Evolutionary conservation across 2,329 filamentous ascomycete species (phyloP).

Genomic region (Aspergillus aculeatus): DNA sequence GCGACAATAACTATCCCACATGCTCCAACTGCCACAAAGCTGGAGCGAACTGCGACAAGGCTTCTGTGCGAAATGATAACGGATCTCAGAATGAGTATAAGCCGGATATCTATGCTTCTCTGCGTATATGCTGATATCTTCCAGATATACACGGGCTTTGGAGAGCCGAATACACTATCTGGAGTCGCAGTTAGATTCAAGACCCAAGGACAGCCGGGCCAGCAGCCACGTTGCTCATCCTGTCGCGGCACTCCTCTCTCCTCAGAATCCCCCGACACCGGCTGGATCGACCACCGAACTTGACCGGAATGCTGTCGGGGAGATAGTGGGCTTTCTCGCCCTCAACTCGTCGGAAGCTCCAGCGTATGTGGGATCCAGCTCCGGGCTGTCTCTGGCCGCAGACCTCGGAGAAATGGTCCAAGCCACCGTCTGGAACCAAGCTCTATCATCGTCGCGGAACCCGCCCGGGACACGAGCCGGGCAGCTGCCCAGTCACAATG

Average conservation of each 20-base stretch:
- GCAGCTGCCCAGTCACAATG: conserved; percentile 4
- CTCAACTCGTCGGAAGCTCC: conserved; percentile 47
- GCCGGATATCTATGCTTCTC: conserved; percentile 1
- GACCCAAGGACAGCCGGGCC: conserved; percentile 15
- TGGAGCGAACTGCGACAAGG: conserved; percentile 45
- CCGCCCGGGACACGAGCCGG: conserved; percentile 7
- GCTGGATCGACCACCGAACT: conserved; percentile 20
- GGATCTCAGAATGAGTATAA: conserved; percentile 36
- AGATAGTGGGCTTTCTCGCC: conserved; percentile 52
- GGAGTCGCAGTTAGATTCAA: conserved; percentile 33
- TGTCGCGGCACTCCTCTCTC: conserved; percentile 24
- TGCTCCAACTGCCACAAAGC: conserved; percentile 49
- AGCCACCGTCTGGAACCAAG: conserved; percentile 55
- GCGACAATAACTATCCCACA: conserved; percentile 46
- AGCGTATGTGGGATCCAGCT: conserved; percentile 52
- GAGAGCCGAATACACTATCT: conserved; percentile 46
- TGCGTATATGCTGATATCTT: neutral
- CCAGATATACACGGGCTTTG: conserved; percentile 44
- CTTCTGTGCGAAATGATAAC: conserved; percentile 41
- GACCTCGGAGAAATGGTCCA: conserved; percentile 56
- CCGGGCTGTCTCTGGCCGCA: conserved; percentile 50
- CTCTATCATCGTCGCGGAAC: conserved; percentile 34
- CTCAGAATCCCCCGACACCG: conserved; percentile 22
- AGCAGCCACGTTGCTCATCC: conserved; percentile 18
- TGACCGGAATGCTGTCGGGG: conserved; percentile 39